Evolutionary conservation across 2,329 filamentous ascomycete genomes (phyloP), one percentile per base, ranked within the genome.

Genomic region (Nannizziopsis arthrosporioides): DNA sequence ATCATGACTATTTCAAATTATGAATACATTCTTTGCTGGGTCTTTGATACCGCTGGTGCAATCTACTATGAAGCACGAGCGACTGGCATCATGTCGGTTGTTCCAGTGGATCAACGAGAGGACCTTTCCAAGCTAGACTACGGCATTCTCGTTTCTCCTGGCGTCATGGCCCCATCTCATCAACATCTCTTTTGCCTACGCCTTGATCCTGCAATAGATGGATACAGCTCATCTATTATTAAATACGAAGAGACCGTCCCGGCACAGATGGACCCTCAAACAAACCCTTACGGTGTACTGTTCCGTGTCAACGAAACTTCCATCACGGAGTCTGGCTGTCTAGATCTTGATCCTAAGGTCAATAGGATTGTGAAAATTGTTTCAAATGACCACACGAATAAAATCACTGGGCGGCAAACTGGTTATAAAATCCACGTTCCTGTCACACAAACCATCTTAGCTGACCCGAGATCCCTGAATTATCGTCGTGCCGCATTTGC

Each of bases 251-350:
- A 46, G 14, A 38, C 74, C 0, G 70, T 74, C 9, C 62, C 73
- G 0, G 66, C 75, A 5, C 70, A 73, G 0, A 69, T 69, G 55
- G 71, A 80, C 54, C 68, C 74, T 0, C 62, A 68, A 11, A 72
- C 70, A 2, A 84, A 84, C 57, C 79, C 80, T 0, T 70, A 74
- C 44, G 74, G 78, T 12, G 43, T 46, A 8, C 17, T 46, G 34
- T 46, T 81, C 81, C 54, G 73, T 72, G 38, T 84, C 22, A 67
- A 71, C 15, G 72, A 78, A 48, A 72, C 66, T 0, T 56, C 65
- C 0, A 63, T 82, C 3, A 66, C 70, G 37, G 62, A 63, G 27
- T 71, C 76, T 3, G 60, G 68, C 9, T 72, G 71, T 48, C 61
- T 76, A 3, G 75, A 78, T 44, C 43, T 46, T 31, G 38, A 46